Percentiles rank a stretch among this genome's conserved stretches.
Evolutionary conservation across 164 flowering plant species (phyloP).

Genomic region (Akebia trifoliata): DNA sequence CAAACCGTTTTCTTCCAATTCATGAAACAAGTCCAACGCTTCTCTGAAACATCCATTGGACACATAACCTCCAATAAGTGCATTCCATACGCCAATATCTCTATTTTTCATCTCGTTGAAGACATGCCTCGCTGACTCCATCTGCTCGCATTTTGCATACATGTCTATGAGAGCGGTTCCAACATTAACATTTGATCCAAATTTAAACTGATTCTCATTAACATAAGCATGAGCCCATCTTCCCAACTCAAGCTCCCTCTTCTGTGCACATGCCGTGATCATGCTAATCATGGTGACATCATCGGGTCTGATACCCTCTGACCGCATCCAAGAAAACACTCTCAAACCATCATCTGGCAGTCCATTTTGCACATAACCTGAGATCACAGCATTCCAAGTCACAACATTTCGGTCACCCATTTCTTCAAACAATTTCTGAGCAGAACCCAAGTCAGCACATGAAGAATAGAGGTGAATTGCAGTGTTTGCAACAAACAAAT

Average conservation of each 20-base stretch:
- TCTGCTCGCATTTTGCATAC: slow-evolving; percentile 20
- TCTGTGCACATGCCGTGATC: slow-evolving; percentile 16
- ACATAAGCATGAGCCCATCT: slow-evolving; percentile 18
- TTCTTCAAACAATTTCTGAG: slow-evolving; percentile 22
- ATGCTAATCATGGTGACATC: slow-evolving; percentile 18
- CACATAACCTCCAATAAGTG: slow-evolving; percentile 23
- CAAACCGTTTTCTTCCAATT: slow-evolving; percentile 10
- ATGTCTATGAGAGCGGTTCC: slow-evolving; percentile 20
- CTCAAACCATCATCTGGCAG: slow-evolving; percentile 19
- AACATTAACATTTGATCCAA: slow-evolving; percentile 15
- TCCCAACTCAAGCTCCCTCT: slow-evolving; percentile 19
- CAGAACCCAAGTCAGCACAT: slow-evolving; percentile 14
- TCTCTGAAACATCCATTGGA: slow-evolving; percentile 14
- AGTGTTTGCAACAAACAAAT: slow-evolving; percentile 19
- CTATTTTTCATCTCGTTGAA: slow-evolving; percentile 7
- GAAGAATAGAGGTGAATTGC: slow-evolving; percentile 11
- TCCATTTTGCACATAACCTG: slow-evolving; percentile 24
- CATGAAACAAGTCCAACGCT: slow-evolving; percentile 18
- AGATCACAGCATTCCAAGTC: slow-evolving; percentile 24
- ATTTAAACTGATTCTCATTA: slow-evolving; percentile 8
- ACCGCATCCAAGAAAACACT: slow-evolving; percentile 16
- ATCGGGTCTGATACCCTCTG: slow-evolving; percentile 14
- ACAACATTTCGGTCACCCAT: slow-evolving; percentile 18
- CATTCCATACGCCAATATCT: slow-evolving; percentile 24
- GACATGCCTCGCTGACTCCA: slow-evolving; percentile 11